Conservation (phyloP, 352 stramenopile species). For the Discostella stelligera region DNA sequence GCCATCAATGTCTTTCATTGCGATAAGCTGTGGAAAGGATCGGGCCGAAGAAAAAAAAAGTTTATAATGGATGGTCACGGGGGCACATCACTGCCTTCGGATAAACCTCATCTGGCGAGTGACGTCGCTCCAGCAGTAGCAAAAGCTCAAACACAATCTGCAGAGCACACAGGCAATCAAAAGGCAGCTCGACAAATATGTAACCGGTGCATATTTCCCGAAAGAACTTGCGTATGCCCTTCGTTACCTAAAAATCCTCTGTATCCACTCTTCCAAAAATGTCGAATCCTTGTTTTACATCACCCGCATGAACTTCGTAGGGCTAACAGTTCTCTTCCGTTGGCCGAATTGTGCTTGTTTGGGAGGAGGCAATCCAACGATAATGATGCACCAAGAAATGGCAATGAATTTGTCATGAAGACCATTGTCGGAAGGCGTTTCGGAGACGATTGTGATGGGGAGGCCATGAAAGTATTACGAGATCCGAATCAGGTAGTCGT, state of each 20-base stretch:
- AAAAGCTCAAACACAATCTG: slow-evolving; percentile 2
- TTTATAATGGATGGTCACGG: too few species aligned
- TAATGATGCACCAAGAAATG: neutral
- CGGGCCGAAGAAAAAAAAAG: neutral
- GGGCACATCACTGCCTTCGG: neutral
- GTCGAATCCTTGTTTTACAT: slow-evolving; percentile 65
- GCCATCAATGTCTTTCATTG: too few species aligned
- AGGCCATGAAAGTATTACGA: slow-evolving; percentile 43
- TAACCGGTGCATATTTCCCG: slow-evolving; percentile 25
- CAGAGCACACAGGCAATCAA: slow-evolving; percentile 3
- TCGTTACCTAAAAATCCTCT: slow-evolving; percentile 25
- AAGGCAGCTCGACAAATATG: slow-evolving; percentile 25
- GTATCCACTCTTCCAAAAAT: slow-evolving; percentile 25
- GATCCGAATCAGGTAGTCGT: slow-evolving; percentile 50
- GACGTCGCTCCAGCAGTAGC: neutral
- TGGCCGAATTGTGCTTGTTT: slow-evolving; percentile 68
- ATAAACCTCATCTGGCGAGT: neutral
- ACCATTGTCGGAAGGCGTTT: slow-evolving; percentile 56
- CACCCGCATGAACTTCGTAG: slow-evolving; percentile 69
- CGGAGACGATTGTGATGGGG: slow-evolving; percentile 42
- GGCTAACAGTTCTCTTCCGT: slow-evolving; percentile 70
- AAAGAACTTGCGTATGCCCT: slow-evolving; percentile 36
- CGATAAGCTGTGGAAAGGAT: neutral
- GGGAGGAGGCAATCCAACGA: slow-evolving; percentile 2
- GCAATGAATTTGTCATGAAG: slow-evolving; percentile 49